Evolutionary conservation across 1,139 yeast genomes (phyloP), one percentile per base, ranked within the genome.

Genomic region (Debaryomyces sp.): DNA sequence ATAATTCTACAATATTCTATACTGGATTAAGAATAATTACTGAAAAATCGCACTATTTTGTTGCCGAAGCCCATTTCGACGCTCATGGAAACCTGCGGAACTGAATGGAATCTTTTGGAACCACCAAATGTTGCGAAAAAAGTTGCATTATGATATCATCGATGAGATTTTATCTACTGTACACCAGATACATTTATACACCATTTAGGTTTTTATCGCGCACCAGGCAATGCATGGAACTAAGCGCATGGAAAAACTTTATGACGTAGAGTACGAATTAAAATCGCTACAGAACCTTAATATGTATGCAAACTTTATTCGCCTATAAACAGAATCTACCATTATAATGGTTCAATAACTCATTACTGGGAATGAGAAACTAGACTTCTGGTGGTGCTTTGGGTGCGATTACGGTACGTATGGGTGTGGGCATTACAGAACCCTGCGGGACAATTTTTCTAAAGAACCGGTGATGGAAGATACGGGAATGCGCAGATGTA

Each of bases 1-100:
- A 37, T 23, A 38, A 30, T 44, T 44, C 46, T 13, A 44, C 30
- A 44, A 37, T 17, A 24, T 44, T 44, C 46, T 42, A 41, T 41
- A 30, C 43, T 41, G 5, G 10, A 41, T 41, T 41, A 29, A 41
- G 43, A 41, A 41, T 30, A 41, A 41, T 21, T 41, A 13, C 15
- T 17, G 27, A 21, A 41, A 41, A 41, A 18, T 18, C 6, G 17
- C 29, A 13, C 29, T 18, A 13, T 21, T 41, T 39, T 39, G 42
- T 39, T 33, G 22, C 34, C 23, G 12, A 26, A 8, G 5, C n/a
- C 22, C 13, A 10, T 41, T 40, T 41, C 22, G 21, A 30, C 26
- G 12, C 23, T 13, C n/a, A 15, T 37, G 22, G 46, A 44, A 44
- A 38, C 36, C 27, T 29, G 22, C 38, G 24, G 46, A 44, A 44